phyloP scores from a whole-genome alignment of 257 asterid species.

The Solanum sparsipilum region DNA sequence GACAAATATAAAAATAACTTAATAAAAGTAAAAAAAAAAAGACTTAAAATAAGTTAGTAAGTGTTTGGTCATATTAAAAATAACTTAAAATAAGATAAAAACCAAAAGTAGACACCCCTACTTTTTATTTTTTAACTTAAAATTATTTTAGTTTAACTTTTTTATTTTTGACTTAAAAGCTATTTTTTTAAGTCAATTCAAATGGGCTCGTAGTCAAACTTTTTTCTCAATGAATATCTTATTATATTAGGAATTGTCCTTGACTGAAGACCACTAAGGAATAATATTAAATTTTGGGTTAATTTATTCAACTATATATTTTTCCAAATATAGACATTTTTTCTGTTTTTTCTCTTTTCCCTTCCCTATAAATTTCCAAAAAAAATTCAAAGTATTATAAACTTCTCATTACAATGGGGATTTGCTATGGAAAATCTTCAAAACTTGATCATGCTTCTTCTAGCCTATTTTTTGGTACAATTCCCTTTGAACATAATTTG shows the following conservation, averaged over 20 bases:
- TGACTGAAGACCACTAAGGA: neutral
- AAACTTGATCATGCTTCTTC: slow-evolving; percentile 83
- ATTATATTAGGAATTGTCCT: neutral
- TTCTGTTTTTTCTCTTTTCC: neutral
- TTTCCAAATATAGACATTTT: neutral
- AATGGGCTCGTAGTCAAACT: neutral
- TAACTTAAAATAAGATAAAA: too few species aligned
- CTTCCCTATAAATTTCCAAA: neutral
- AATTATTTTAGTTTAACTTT: neutral
- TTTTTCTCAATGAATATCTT: neutral
- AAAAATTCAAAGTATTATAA: neutral
- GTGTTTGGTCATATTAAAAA: too few species aligned
- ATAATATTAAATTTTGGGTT: neutral
- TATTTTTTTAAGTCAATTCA: too few species aligned
- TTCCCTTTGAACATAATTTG: neutral
- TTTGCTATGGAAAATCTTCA: slow-evolving; percentile 53
- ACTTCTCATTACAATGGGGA: slow-evolving; percentile 34
- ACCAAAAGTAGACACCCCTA: too few species aligned
- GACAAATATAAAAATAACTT: too few species aligned
- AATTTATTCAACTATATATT: neutral
- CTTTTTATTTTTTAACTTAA: too few species aligned
- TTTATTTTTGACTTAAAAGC: too few species aligned
- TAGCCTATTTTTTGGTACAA: slow-evolving; percentile 49
- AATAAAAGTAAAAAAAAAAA: too few species aligned
- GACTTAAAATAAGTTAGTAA: too few species aligned